phyloP scores from a whole-genome alignment of 2,329 filamentous ascomycete species.

The Graphiopsis chlorocephala region DNA sequence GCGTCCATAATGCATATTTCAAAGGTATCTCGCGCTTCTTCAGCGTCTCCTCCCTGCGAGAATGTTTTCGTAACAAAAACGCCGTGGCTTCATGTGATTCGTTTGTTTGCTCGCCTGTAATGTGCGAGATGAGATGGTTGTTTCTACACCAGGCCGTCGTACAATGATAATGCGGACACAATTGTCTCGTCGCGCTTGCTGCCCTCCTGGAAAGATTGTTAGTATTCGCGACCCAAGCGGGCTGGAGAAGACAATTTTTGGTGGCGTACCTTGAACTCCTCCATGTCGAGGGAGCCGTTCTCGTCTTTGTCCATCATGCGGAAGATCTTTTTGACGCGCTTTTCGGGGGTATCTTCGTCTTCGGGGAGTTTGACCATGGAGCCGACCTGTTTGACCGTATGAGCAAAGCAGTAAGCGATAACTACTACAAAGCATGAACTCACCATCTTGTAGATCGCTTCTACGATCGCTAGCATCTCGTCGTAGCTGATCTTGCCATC shows the following conservation, averaged over 20 bases:
- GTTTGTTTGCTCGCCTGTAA: background rate
- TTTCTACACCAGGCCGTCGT: conserved; percentile 76
- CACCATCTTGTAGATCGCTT: conserved; percentile 99
- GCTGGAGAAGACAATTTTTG: background rate
- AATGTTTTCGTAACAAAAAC: conserved; percentile 2
- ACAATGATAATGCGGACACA: conserved; percentile 91
- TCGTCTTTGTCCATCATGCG: conserved; percentile 99
- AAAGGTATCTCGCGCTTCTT: conserved; percentile 7
- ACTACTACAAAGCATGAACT: conserved; percentile 2
- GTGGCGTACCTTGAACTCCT: conserved; percentile 73
- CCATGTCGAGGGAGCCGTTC: conserved; percentile 93
- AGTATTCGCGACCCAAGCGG: conserved; percentile 2
- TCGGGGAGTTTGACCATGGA: conserved; percentile 99
- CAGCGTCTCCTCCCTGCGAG: background rate
- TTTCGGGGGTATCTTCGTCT: conserved; percentile 98
- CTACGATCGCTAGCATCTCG: conserved; percentile 97
- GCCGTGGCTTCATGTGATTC: conserved; percentile 11
- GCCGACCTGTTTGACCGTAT: conserved; percentile 65
- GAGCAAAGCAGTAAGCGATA: background rate
- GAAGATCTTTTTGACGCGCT: conserved; percentile 97
- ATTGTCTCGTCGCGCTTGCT: conserved; percentile 99
- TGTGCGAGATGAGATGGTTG: background rate
- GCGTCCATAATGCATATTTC: background rate
- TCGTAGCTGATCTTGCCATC: conserved; percentile 99
- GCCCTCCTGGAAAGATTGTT: conserved; percentile 59